These are phyloP conservation scores for Lachancea quebecensis DNA, from an alignment of 805 yeast species.

Conservation along the genomic window DNA sequence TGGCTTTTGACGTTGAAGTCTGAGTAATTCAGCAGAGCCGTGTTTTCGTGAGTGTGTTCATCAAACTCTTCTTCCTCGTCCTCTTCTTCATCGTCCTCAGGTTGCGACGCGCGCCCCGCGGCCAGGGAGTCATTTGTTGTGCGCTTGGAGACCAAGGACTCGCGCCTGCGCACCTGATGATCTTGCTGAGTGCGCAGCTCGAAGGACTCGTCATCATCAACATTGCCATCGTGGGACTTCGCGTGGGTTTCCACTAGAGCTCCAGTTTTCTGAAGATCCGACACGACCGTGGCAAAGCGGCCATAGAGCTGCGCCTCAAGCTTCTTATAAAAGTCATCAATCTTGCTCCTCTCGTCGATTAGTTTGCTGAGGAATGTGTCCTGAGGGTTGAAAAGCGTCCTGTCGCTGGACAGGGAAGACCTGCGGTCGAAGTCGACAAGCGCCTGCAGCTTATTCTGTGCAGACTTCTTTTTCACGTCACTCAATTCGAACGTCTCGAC, in stretches of 20 bases:
- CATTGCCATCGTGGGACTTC: no score
- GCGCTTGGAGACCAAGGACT: slow-evolving; percentile 2
- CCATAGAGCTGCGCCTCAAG: slow-evolving; percentile 42
- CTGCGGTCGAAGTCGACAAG: slow-evolving; percentile 12
- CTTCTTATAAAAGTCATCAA: slow-evolving; percentile 44
- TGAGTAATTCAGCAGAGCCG: slow-evolving; percentile 44
- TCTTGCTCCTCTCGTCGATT: slow-evolving; percentile 42
- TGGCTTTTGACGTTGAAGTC: slow-evolving; percentile 46
- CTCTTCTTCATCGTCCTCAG: slow-evolving; percentile 26
- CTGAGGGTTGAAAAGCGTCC: slow-evolving; percentile 31
- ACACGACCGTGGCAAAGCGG: slow-evolving; percentile 40
- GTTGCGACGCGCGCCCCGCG: slow-evolving; percentile 1
- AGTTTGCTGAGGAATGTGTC: slow-evolving; percentile 43
- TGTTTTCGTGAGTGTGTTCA: slow-evolving; percentile 34
- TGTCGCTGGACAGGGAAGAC: slow-evolving; percentile 22
- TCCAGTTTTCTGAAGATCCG: slow-evolving; percentile 40
- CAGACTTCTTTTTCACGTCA: slow-evolving; percentile 5
- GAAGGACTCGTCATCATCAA: neutral
- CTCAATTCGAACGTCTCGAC: slow-evolving; percentile 10
- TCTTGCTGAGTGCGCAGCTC: neutral
- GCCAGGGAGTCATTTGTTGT: neutral
- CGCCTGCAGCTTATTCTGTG: slow-evolving; percentile 1
- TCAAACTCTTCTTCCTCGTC: slow-evolving; percentile 36
- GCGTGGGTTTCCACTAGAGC: slow-evolving; percentile 3
- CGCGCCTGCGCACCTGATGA: slow-evolving; percentile 1